Percentiles rank a stretch among this genome's conserved stretches.
phyloP scores from a whole-genome alignment of 495 filamentous ascomycete species.

The Penicillium antarcticum region DNA sequence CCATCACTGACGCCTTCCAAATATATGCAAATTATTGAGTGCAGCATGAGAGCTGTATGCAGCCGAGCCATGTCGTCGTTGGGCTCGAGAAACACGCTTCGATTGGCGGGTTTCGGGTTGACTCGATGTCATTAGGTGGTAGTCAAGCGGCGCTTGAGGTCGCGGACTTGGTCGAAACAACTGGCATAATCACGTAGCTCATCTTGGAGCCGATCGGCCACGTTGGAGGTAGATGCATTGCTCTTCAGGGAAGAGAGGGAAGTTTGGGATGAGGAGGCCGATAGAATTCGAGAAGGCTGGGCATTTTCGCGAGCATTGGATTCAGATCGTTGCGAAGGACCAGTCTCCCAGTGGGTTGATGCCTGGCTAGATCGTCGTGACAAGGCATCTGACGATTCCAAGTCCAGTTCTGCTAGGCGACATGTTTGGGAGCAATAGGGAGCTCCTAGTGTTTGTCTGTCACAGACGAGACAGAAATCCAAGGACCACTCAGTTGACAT shows the following conservation, averaged over 20 bases:
- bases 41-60: slow-evolving; percentile 6
- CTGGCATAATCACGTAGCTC: slow-evolving; percentile 83
- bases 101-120: not conserved
- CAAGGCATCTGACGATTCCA: slow-evolving; percentile 40
- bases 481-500: slow-evolving; percentile 83
- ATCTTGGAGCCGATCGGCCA: slow-evolving; percentile 73
- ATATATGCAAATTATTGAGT: slow-evolving; percentile 1
- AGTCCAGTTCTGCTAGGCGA: slow-evolving; percentile 82
- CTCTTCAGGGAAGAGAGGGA: slow-evolving; percentile 78
- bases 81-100: not conserved
- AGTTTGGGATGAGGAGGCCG: slow-evolving; percentile 80
- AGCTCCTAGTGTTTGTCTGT: slow-evolving; percentile 74
- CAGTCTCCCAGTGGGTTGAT: slow-evolving; percentile 20
- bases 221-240: slow-evolving; percentile 49
- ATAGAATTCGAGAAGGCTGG: slow-evolving; percentile 43
- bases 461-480: slow-evolving; percentile 93
- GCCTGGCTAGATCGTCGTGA: slow-evolving; percentile 6
- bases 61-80: not conserved
- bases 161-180: slow-evolving; percentile 80
- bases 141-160: slow-evolving; percentile 58
- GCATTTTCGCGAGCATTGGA: slow-evolving; percentile 9
- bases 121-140: slow-evolving; percentile 21
- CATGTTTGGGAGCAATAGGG: slow-evolving; percentile 93
- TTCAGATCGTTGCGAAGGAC: slow-evolving; percentile 19
- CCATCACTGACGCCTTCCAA: slow-evolving; percentile 1